Evolutionary conservation across 179 eudicot species (phyloP).

Genomic region (Carnegiea gigantea): DNA sequence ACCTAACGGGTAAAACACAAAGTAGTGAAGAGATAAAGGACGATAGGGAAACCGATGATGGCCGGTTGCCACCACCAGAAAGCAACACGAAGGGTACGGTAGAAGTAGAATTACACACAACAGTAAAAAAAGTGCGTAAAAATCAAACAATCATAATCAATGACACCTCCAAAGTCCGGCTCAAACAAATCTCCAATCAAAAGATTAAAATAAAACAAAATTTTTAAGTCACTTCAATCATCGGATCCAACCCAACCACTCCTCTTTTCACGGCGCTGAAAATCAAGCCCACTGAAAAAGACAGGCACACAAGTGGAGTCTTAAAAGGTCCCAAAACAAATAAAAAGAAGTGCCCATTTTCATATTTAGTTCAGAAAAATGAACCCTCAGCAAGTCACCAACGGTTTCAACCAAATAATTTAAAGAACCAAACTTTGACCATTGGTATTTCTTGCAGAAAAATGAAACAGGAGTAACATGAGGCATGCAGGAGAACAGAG

Average conservation of each 20-base stretch:
- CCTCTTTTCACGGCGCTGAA: not conserved
- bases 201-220: not conserved
- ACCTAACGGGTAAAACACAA: not conserved
- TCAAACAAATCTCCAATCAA: not conserved
- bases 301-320: not conserved
- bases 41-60: not conserved
- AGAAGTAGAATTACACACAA: slow-evolving; percentile 4
- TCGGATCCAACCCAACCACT: not conserved
- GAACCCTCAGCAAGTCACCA: not conserved
- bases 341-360: not conserved
- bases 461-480: not conserved
- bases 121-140: not conserved
- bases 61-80: slow-evolving; percentile 8
- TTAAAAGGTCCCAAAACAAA: not conserved
- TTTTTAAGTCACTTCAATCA: slow-evolving; percentile 1
- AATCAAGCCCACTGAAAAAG: slow-evolving; percentile 5
- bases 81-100: slow-evolving; percentile 5
- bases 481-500: slow-evolving; percentile 13
- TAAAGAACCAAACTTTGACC: slow-evolving; percentile 1
- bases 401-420: not conserved
- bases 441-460: not conserved
- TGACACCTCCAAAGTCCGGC: slow-evolving; percentile 3
- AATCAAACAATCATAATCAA: slow-evolving; percentile 3
- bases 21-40: slow-evolving; percentile 9
- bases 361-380: not conserved